These are phyloP conservation scores for Carex kokanica DNA, from an alignment of 176 grass and related monocot genomes.

Conservation along the genomic window DNA sequence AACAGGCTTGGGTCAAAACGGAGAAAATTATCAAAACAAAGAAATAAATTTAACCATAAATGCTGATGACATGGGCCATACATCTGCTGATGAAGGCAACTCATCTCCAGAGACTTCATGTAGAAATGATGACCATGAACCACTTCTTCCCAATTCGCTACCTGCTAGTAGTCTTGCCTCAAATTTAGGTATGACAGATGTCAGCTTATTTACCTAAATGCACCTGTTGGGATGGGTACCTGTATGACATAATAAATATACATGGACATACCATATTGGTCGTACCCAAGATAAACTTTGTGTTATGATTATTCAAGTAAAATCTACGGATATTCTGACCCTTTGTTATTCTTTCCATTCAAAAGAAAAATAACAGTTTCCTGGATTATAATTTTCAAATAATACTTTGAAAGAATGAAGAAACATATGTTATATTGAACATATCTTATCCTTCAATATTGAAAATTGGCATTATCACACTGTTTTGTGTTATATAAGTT, in stretches of 20 bases:
- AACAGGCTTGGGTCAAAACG: slow-evolving; percentile 35
- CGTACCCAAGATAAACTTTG: not conserved
- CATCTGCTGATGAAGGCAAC: slow-evolving; percentile 39
- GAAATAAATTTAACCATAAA: slow-evolving; percentile 19
- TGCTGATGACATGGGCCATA: slow-evolving; percentile 30
- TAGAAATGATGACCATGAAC: slow-evolving; percentile 71
- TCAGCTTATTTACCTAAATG: slow-evolving; percentile 31
- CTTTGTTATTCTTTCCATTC: not conserved
- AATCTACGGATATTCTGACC: not conserved
- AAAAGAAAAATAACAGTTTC: not conserved
- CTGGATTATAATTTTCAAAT: not conserved
- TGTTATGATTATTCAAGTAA: not conserved
- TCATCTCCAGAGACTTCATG: slow-evolving; percentile 42
- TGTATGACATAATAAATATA: not conserved
- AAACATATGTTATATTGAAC: not conserved
- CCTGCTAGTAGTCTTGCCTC: slow-evolving; percentile 32
- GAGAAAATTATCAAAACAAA: slow-evolving; percentile 31
- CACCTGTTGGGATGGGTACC: not conserved
- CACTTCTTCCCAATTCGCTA: slow-evolving; percentile 53
- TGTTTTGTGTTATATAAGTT: not conserved
- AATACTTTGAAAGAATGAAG: not conserved
- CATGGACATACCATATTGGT: not conserved
- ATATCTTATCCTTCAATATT: not conserved
- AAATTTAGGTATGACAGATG: slow-evolving; percentile 47
- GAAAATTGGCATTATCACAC: not conserved